Conservation (phyloP, 352 stramenopile species). For the Globisporangium recalcitrans region DNA sequence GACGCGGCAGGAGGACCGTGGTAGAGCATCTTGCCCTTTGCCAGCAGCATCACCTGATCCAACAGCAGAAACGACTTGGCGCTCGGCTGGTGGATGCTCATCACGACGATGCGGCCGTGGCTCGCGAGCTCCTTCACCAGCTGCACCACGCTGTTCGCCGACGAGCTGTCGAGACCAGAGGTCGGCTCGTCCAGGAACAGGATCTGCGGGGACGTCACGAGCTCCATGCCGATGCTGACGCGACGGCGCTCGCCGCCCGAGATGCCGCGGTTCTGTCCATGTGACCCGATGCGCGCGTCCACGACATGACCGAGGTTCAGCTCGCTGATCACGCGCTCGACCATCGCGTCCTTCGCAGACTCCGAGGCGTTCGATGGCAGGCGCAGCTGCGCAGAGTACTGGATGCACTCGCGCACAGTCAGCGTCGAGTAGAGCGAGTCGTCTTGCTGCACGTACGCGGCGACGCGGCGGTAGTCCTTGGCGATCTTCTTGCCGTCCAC, state of each 20-base stretch:
- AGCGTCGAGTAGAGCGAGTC: slow-evolving; percentile 78
- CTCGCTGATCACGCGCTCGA: slow-evolving; percentile 62
- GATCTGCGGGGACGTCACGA: slow-evolving; percentile 87
- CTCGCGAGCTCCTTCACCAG: slow-evolving; percentile 83
- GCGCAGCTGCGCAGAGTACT: slow-evolving; percentile 76
- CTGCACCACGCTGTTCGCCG: slow-evolving; percentile 87
- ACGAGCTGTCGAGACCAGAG: slow-evolving; percentile 89
- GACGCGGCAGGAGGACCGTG: slow-evolving; percentile 40
- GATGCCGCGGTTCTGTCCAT: slow-evolving; percentile 71
- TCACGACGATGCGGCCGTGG: slow-evolving; percentile 73
- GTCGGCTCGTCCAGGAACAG: slow-evolving; percentile 91
- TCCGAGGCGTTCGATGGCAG: slow-evolving; percentile 45
- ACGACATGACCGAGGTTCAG: slow-evolving; percentile 69
- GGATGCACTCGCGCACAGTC: slow-evolving; percentile 80
- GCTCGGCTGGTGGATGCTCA: slow-evolving; percentile 89
- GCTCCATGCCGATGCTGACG: slow-evolving; percentile 91
- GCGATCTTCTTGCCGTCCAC: slow-evolving; percentile 55
- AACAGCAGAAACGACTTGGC: slow-evolving; percentile 88
- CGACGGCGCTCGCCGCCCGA: slow-evolving; percentile 91
- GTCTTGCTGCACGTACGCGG: slow-evolving; percentile 87
- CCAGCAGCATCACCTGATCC: slow-evolving; percentile 89
- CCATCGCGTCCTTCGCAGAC: slow-evolving; percentile 56
- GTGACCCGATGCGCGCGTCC: slow-evolving; percentile 50
- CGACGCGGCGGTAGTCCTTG: slow-evolving; percentile 62
- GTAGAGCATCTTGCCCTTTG: slow-evolving; percentile 70